phyloP scores from a whole-genome alignment of 352 stramenopile species.

The Phytophthora rubi region DNA sequence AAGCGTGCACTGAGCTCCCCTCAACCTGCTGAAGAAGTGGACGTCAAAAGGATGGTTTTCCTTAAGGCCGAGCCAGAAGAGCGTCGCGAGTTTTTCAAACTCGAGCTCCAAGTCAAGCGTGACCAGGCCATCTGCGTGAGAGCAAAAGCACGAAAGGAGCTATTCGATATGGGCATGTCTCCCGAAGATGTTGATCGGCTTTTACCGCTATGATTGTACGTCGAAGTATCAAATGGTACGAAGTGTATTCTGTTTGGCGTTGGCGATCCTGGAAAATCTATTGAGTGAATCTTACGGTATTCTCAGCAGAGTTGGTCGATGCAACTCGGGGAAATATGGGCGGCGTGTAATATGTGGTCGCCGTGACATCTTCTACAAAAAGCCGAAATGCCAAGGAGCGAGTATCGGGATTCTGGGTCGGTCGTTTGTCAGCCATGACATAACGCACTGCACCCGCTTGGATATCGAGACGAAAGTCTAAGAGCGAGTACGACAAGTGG shows the following conservation, averaged over 20 bases:
- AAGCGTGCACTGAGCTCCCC: background rate
- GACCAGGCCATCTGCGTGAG: slow-evolving; percentile 40
- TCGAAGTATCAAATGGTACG: background rate
- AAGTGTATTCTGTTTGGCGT: too few relatives aligned
- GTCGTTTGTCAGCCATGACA: slow-evolving; percentile 1
- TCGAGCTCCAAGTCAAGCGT: slow-evolving; percentile 46
- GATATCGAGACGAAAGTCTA: slow-evolving; percentile 12
- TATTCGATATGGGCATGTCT: slow-evolving; percentile 42
- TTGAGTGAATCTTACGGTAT: too few relatives aligned
- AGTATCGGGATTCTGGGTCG: background rate
- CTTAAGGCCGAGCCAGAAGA: slow-evolving; percentile 28
- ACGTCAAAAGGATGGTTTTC: slow-evolving; percentile 1
- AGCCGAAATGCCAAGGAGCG: background rate
- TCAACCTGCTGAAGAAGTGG: background rate
- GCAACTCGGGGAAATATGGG: too few relatives aligned
- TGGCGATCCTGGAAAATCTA: too few relatives aligned
- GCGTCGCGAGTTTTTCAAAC: slow-evolving; percentile 42
- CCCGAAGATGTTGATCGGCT: slow-evolving; percentile 37
- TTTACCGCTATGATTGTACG: slow-evolving; percentile 29
- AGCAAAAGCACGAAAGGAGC: slow-evolving; percentile 40
- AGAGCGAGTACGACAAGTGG: background rate
- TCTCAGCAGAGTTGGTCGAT: too few relatives aligned
- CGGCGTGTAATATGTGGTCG: background rate
- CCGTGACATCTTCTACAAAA: background rate
- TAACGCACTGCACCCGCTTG: background rate